phyloP scores from a whole-genome alignment of 2,329 filamentous ascomycete genomes.

The Didymella pinodella region DNA sequence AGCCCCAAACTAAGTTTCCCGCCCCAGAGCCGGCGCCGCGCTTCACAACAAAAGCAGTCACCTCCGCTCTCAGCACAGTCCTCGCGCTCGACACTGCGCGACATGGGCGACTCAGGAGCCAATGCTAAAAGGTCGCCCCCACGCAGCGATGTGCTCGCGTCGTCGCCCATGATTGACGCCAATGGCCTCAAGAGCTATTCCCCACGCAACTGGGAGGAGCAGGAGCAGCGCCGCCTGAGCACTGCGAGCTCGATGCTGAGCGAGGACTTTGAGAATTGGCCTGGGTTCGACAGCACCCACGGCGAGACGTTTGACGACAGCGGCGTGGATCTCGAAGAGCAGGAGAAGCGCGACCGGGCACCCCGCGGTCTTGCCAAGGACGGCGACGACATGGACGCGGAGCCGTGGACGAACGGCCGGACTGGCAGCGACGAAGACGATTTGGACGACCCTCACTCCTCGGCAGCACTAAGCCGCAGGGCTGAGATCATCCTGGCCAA shows the following conservation, averaged over 20 bases:
- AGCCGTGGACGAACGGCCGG: constrained; percentile 48
- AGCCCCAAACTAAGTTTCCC: constrained; percentile 42
- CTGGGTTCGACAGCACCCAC: constrained; percentile 46
- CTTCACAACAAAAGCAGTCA: constrained; percentile 41
- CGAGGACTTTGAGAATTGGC: constrained; percentile 56
- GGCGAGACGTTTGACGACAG: constrained; percentile 42
- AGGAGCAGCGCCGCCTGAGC: constrained; percentile 42
- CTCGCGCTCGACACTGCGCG: constrained; percentile 49
- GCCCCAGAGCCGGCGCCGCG: constrained; percentile 40
- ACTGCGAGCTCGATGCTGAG: constrained; percentile 53
- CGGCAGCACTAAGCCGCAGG: constrained; percentile 65
- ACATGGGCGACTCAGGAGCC: constrained; percentile 36
- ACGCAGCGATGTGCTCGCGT: constrained; percentile 40
- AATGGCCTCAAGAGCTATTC: constrained; percentile 29
- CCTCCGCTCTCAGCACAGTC: constrained; percentile 45
- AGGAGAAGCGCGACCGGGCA: constrained; percentile 43
- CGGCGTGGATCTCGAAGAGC: constrained; percentile 46
- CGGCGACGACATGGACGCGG: constrained; percentile 49
- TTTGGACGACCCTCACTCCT: constrained; percentile 70
- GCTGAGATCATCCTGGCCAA: constrained; percentile 92
- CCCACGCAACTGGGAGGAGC: constrained; percentile 26
- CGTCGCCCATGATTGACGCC: constrained; percentile 44
- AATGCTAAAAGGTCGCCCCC: constrained; percentile 22
- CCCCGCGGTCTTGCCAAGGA: constrained; percentile 43
- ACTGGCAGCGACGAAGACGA: constrained; percentile 52